These are phyloP conservation scores for Solanum virginianum DNA, from an alignment of 257 asterid genomes.

Conservation along the genomic window DNA sequence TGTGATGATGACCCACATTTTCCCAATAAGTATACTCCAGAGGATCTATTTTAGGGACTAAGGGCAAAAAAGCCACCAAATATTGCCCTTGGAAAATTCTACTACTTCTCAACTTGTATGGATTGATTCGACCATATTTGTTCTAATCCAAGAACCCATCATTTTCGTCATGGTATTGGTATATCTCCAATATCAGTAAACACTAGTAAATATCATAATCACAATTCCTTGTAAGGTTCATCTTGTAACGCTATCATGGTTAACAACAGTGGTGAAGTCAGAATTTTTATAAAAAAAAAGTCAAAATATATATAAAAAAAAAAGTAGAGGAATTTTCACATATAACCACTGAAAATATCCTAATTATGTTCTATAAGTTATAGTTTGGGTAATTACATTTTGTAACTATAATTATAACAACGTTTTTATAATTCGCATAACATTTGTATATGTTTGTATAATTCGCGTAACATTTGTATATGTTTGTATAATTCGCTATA, in stretches of 20 bases:
- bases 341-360: too few species aligned
- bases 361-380: too few species aligned
- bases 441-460: too few species aligned
- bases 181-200: not conserved
- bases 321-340: too few species aligned
- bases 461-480: too few species aligned
- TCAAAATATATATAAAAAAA: too few species aligned
- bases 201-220: not conserved
- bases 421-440: too few species aligned
- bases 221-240: not conserved
- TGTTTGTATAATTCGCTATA: too few species aligned
- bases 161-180: not conserved
- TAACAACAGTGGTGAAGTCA: not conserved
- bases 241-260: not conserved
- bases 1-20: conserved; percentile 24
- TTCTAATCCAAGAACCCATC: not conserved
- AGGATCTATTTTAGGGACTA: not conserved
- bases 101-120: not conserved
- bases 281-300: not conserved
- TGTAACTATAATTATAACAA: too few species aligned
- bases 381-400: too few species aligned
- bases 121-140: not conserved
- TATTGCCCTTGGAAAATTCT: not conserved
- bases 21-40: not conserved
- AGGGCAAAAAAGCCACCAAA: not conserved